A percentile compares a stretch with the other conserved stretches of the same genome.
These are phyloP conservation scores for Otatea glauca DNA, from an alignment of 176 grass and related monocot species.

Conservation along the genomic window DNA sequence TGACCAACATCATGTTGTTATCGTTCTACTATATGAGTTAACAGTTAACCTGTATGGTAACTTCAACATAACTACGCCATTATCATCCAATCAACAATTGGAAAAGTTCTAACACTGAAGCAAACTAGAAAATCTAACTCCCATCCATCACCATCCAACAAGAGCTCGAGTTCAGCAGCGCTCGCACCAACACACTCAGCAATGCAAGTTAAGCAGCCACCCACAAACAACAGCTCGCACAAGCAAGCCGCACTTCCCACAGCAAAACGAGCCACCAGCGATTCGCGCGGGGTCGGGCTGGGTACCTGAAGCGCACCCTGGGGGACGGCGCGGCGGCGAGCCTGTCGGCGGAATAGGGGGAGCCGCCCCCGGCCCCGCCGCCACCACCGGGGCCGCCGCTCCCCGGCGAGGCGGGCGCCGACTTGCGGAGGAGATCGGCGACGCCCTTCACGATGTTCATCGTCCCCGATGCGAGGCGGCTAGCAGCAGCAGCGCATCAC, in stretches of 20 bases:
- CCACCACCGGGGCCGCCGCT: background rate
- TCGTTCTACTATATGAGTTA: background rate
- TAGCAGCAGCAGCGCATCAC: constrained; percentile 61
- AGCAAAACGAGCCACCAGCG: constrained; percentile 20
- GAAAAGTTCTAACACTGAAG: background rate
- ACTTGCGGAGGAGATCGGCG: constrained; percentile 95
- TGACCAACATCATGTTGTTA: constrained; percentile 8
- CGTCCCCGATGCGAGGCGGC: constrained; percentile 52
- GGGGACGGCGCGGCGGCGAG: constrained; percentile 69
- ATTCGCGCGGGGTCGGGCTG: background rate
- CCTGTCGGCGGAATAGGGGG: constrained; percentile 33
- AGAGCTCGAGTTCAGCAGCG: constrained; percentile 11
- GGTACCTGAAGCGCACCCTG: constrained; percentile 84
- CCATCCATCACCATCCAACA: background rate
- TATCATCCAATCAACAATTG: background rate
- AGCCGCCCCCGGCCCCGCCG: background rate
- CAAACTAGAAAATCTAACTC: background rate
- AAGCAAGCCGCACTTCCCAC: constrained; percentile 22
- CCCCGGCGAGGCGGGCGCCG: constrained; percentile 52
- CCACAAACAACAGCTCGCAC: constrained; percentile 22
- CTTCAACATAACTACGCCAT: constrained; percentile 5
- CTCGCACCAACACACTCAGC: background rate
- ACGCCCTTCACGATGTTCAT: constrained; percentile 99
- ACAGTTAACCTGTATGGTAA: background rate
- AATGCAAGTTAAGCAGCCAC: background rate